A percentile compares a stretch with the other conserved stretches of the same genome.
Evolutionary conservation across 345 rosid genomes (phyloP).

Genomic region (Eucalyptus regnans): DNA sequence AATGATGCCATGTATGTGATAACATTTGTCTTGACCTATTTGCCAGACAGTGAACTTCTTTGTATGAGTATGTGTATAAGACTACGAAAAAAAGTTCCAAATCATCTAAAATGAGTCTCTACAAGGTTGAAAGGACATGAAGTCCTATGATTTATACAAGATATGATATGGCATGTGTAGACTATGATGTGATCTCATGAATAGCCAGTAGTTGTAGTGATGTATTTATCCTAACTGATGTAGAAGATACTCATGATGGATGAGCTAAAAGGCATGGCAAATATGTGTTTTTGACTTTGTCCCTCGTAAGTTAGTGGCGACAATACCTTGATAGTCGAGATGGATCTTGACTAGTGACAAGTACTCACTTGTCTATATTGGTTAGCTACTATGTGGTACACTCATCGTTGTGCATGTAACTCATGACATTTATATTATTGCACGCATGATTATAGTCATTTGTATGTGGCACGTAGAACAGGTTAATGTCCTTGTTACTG

Average conservation of each 20-base stretch:
- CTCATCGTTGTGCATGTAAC: neutral
- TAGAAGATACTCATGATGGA: neutral
- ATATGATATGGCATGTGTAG: neutral
- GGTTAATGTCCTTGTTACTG: neutral
- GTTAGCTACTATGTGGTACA: neutral
- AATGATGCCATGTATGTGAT: neutral
- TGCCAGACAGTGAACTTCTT: neutral
- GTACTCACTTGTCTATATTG: neutral
- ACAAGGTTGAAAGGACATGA: neutral
- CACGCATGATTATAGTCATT: neutral
- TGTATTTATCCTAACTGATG: neutral
- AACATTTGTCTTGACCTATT: neutral
- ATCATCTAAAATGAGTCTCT: neutral
- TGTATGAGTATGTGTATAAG: neutral
- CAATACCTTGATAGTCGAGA: neutral
- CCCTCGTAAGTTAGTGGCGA: neutral
- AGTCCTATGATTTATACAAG: neutral
- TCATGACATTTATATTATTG: neutral
- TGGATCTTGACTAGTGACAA: neutral
- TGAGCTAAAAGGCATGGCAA: neutral
- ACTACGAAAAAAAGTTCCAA: neutral
- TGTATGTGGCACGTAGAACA: neutral
- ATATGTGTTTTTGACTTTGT: neutral
- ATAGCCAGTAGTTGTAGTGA: neutral
- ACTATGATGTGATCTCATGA: neutral